Conservation (phyloP, 2,329 filamentous ascomycete genomes). For the Trichoderma brevicompactum region DNA sequence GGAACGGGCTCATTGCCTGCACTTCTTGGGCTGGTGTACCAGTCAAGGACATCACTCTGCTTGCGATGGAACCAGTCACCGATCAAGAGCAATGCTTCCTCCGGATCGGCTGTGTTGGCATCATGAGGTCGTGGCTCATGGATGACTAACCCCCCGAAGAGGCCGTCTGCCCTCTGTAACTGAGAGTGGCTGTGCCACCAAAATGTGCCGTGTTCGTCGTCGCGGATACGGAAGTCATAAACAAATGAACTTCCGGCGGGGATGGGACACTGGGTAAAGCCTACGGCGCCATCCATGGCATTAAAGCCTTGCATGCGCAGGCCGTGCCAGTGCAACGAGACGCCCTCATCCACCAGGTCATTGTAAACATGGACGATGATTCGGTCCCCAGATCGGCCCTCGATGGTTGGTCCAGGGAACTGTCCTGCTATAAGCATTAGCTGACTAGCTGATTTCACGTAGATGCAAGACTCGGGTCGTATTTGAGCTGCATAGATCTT, state of each 20-base stretch:
- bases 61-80: constrained; percentile 47
- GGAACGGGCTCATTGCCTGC: constrained; percentile 49
- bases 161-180: constrained; percentile 55
- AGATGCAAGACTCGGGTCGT: background rate
- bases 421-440: constrained; percentile 41
- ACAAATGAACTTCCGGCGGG: constrained; percentile 56
- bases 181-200: constrained; percentile 66
- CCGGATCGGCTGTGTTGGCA: constrained; percentile 50
- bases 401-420: constrained; percentile 72
- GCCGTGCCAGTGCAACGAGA: constrained; percentile 74
- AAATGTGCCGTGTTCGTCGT: constrained; percentile 58
- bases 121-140: constrained; percentile 50
- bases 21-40: constrained; percentile 39
- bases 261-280: constrained; percentile 55
- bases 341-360: constrained; percentile 61
- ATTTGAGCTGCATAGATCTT: background rate
- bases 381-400: constrained; percentile 71
- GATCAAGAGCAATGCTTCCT: constrained; percentile 59
- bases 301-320: constrained; percentile 74
- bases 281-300: constrained; percentile 65
- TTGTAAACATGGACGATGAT: constrained; percentile 72
- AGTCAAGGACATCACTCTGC: constrained; percentile 41
- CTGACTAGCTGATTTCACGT: background rate
- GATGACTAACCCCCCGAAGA: constrained; percentile 63
- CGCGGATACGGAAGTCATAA: constrained; percentile 61